Evolutionary conservation across 2,329 filamentous ascomycete genomes (phyloP), one percentile per base, ranked within the genome.

Genomic region (Lachnellula occidentalis): DNA sequence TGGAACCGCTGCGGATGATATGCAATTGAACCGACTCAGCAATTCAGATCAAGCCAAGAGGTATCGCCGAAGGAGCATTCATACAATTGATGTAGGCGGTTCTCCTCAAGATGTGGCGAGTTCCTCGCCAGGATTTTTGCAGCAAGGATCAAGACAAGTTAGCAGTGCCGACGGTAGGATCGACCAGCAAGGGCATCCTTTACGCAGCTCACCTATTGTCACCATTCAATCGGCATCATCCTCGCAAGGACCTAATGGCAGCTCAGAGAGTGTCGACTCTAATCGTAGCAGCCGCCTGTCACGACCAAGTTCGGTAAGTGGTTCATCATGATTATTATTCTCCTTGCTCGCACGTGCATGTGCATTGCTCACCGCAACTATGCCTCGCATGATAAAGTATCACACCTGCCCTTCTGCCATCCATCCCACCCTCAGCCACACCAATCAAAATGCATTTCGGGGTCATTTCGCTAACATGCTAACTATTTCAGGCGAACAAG

Each of bases 61-160:
- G 67, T 87, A 91, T 71, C 81, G 91, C 64, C 83, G 91, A 67
- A 84, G 91, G 61, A 96, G 91, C 72, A 81, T 95, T 74, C 89
- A 89, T 61, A 86, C 83, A 54, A 73, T 86, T 57, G 77, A 80
- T 61, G 72, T 57, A 50, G 57, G 48, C 37, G 59, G 66, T 15
- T 61, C 59, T 53, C 39, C 49, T 24, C 49, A 57, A 27, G 41
- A 42, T 51, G 54, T 39, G 24, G 48, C 34, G 42, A 53, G 49
- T 34, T 34, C 53, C 39, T 43, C 58, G 22, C 48, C 45, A 56
- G 62, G 54, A 51, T 55, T 65, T 5, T 48, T 58, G 43, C 58
- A 63, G 27, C 61, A 66, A 51, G 66, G 64, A 54, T 65, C 63
- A 34, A 64, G 61, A 34, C 64, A 64, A 55, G 57, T 59, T 34